Evolutionary conservation across 176 grass and related monocot species (phyloP), one percentile per base, ranked within the genome.

Genomic region (Ananas comosus): DNA sequence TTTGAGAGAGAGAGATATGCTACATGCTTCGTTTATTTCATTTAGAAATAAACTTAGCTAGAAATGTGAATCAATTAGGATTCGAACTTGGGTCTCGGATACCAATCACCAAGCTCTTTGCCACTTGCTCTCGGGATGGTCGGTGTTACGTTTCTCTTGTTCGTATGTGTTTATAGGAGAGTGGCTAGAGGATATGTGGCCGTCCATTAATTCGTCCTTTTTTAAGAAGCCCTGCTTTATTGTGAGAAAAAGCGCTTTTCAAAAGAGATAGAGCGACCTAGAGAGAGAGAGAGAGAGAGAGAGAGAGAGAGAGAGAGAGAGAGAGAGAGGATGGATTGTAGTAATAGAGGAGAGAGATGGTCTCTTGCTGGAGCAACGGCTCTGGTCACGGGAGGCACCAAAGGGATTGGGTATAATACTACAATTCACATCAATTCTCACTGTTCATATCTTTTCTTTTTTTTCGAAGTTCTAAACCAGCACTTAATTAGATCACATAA

Each of bases 371-470:
- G 71, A 51, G 74, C n/a, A 48, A 86, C 75, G 9, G 84, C 84
- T 49, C 59, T 78, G 1, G 83, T 85, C 59, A 86, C 84, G 12
- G 84, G 84, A 74, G 84, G 84, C 53, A 86, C 65, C 57, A 82
- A 66, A 63, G 79, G 84, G 3, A 86, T 86, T 17, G 79, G 79
- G 78, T 81, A 67, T 8, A 7, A 4, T 42, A 42, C 0, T 6
- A 33, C 29, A 33, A 33, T 4, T 33, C 29, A 33, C 3, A 4
- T 33, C 29, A 33, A 33, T 33, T 33, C 29, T 33, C 29, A 33
- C 3, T 33, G 0, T 33, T 33, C 29, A 33, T 33, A 33, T 33
- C 2, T 4, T 33, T 33, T 50, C 2, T 49, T 49, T 68, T 47
- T 17, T 13, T 2, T 2, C 18, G 2, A 50, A 9, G 21, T 68